Percentiles rank a stretch among this genome's conserved stretches.
Conservation (phyloP, 2,329 filamentous ascomycete species). For the Colletotrichum orbiculare region DNA sequence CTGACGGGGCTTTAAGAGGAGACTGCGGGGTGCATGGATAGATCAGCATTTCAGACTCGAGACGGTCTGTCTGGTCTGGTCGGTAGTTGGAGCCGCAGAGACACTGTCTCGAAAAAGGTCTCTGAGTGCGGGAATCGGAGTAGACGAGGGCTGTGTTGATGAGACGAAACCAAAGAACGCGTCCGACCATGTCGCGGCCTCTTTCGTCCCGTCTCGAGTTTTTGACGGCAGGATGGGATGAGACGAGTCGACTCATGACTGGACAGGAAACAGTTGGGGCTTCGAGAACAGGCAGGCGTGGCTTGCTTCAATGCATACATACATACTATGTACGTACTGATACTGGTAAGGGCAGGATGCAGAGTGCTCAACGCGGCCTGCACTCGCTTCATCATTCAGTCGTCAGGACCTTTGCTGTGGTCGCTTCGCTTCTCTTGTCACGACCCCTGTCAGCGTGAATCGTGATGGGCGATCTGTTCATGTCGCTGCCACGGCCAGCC, state of each 20-base stretch:
- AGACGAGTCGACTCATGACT: slow-evolving; percentile 4
- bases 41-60: slow-evolving; percentile 26
- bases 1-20: slow-evolving; percentile 19
- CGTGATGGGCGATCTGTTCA: too few species aligned
- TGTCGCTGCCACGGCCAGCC: too few species aligned
- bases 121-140: slow-evolving; percentile 20
- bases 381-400: too few species aligned
- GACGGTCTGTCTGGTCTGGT: background rate
- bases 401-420: too few species aligned
- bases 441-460: too few species aligned
- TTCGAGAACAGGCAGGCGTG: background rate
- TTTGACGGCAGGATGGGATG: slow-evolving; percentile 8
- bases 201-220: slow-evolving; percentile 25
- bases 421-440: too few species aligned
- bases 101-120: slow-evolving; percentile 24
- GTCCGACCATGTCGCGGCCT: slow-evolving; percentile 33
- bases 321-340: too few species aligned
- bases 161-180: slow-evolving; percentile 35
- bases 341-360: too few species aligned
- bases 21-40: slow-evolving; percentile 34
- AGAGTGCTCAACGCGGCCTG: too few species aligned
- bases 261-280: slow-evolving; percentile 23
- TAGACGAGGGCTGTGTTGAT: background rate
- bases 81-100: slow-evolving; percentile 1
- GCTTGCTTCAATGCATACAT: background rate